A percentile compares a stretch with the other conserved stretches of the same genome.
Evolutionary conservation across 306 rosid species (phyloP).

Genomic region (Cucumis hystrix): DNA sequence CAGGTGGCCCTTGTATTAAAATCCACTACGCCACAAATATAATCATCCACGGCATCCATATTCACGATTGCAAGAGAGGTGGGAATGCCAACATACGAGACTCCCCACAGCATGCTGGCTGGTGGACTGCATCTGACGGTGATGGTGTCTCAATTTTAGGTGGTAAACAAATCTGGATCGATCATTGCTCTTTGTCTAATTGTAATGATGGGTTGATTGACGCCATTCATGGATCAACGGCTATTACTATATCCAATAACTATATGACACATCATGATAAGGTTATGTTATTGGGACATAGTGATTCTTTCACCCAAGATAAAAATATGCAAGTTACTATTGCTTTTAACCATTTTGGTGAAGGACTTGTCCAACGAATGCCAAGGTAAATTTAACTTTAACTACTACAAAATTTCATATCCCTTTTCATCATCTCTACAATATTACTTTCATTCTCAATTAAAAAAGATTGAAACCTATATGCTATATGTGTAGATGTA

Average conservation of each 20-base stretch:
- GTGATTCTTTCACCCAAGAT: conserved; percentile 59
- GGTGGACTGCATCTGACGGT: conserved; percentile 69
- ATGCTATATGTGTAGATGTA: conserved; percentile 34
- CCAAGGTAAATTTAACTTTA: conserved; percentile 39
- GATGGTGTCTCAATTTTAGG: conserved; percentile 63
- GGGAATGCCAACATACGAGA: conserved; percentile 49
- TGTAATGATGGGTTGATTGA: conserved; percentile 80
- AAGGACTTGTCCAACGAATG: conserved; percentile 91
- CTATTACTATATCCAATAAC: conserved; percentile 68
- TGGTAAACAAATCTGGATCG: conserved; percentile 57
- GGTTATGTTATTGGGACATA: conserved; percentile 88
- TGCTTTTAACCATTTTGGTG: conserved; percentile 90
- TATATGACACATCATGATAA: conserved; percentile 90
- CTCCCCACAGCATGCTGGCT: conserved; percentile 60
- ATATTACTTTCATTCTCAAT: too few relatives aligned
- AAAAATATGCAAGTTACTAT: conserved; percentile 66
- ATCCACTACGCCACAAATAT: conserved; percentile 58
- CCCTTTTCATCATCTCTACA: too few relatives aligned
- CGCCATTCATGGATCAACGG: conserved; percentile 78
- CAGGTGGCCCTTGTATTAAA: conserved; percentile 62
- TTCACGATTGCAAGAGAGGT: conserved; percentile 66
- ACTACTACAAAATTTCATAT: too few relatives aligned
- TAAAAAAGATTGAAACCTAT: too few relatives aligned
- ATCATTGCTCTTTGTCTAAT: conserved; percentile 67
- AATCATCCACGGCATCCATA: conserved; percentile 66